phyloP scores from a whole-genome alignment of 2,329 filamentous ascomycete genomes.

The Exserohilum rostratum region DNA sequence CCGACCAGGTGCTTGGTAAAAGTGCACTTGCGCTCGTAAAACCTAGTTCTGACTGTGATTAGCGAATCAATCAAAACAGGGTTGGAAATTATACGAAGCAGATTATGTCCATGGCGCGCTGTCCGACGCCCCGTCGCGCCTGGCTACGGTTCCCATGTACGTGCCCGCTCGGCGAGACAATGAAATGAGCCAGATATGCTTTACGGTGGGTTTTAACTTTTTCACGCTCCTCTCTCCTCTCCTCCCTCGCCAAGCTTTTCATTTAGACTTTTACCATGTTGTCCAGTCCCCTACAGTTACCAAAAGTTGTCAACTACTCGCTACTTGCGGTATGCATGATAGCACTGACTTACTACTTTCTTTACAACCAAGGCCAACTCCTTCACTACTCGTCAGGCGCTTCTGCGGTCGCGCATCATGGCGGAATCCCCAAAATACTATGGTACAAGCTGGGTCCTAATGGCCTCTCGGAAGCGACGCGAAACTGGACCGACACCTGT shows the following conservation, averaged over 20 bases:
- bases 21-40: background rate
- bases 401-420: background rate
- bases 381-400: background rate
- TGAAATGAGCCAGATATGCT: too few relatives aligned
- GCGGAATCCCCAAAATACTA: constrained; percentile 41
- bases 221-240: background rate
- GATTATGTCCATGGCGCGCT: too few relatives aligned
- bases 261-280: background rate
- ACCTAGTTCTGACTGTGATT: background rate
- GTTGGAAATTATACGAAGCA: background rate
- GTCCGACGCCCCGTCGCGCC: too few relatives aligned
- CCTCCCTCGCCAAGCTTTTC: background rate
- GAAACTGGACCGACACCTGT: constrained; percentile 43
- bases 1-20: background rate
- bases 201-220: background rate
- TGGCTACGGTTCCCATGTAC: too few relatives aligned
- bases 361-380: background rate
- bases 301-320: background rate
- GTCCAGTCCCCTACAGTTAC: background rate
- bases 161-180: too few relatives aligned
- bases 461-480: constrained; percentile 39
- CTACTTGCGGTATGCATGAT: constrained; percentile 3
- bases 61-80: background rate
- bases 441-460: constrained; percentile 52
- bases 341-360: constrained; percentile 7